phyloP scores from a whole-genome alignment of 805 yeast species.

The Ogataea dorogensis region DNA sequence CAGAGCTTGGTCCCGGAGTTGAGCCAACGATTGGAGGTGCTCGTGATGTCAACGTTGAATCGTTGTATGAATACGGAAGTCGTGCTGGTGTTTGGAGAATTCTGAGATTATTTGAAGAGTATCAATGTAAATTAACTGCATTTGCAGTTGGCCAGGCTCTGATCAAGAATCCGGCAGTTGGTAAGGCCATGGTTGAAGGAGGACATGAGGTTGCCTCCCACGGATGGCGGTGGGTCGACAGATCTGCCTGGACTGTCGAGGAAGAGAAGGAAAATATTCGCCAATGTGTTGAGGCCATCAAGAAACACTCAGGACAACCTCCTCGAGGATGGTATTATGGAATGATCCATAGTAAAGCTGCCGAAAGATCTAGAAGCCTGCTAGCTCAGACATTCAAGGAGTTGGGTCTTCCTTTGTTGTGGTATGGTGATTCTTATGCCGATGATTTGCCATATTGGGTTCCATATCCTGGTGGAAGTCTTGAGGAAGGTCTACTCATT shows the following conservation, averaged over 20 bases:
- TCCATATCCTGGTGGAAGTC: constrained; percentile 21
- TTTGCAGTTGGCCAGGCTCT: constrained; percentile 41
- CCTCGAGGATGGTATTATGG: constrained; percentile 41
- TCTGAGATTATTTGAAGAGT: constrained; percentile 33
- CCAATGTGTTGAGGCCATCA: constrained; percentile 30
- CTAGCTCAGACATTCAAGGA: constrained; percentile 23
- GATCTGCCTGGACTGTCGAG: constrained; percentile 30
- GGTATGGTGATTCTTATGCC: constrained; percentile 36
- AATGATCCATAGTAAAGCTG: constrained; percentile 29
- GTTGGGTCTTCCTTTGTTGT: constrained; percentile 31
- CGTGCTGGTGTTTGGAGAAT: constrained; percentile 25
- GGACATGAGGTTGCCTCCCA: constrained; percentile 41
- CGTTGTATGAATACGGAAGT: constrained; percentile 21
- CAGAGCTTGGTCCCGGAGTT: constrained; percentile 21
- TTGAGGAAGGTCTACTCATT: constrained; percentile 24
- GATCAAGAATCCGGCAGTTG: constrained; percentile 34
- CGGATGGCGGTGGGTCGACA: constrained; percentile 39
- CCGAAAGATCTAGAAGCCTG: constrained; percentile 22
- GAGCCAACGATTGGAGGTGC: constrained; percentile 11
- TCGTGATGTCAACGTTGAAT: constrained; percentile 19
- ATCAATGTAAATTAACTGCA: constrained; percentile 32
- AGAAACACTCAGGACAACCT: constrained; percentile 32
- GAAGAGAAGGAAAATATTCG: constrained; percentile 34
- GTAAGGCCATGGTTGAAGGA: constrained; percentile 33
- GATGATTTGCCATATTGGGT: constrained; percentile 40